phyloP scores from a whole-genome alignment of 2,329 filamentous ascomycete genomes.

The Ceratocystis diversiconidia region DNA sequence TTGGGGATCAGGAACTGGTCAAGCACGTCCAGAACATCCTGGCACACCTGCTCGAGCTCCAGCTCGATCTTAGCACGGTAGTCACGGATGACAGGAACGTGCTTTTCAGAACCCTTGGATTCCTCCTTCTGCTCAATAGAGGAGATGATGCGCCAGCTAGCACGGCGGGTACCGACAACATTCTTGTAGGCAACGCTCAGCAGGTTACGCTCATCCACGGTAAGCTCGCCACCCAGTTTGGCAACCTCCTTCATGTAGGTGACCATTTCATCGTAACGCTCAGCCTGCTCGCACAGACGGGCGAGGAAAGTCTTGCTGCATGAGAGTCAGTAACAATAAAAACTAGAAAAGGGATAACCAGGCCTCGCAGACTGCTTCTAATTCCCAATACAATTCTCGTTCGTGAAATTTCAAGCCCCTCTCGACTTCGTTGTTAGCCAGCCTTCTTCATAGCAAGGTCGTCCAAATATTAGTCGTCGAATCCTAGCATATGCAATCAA shows the following conservation, averaged over 20 bases:
- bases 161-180: conserved; percentile 93
- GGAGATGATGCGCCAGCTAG: conserved; percentile 98
- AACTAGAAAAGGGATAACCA: not conserved
- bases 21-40: conserved; percentile 91
- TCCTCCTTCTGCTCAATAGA: conserved; percentile 99
- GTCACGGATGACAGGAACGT: conserved; percentile 84
- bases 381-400: not conserved
- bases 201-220: conserved; percentile 96
- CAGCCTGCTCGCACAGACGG: conserved; percentile 98
- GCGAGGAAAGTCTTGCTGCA: conserved; percentile 98
- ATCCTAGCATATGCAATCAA: not conserved
- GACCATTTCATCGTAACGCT: conserved; percentile 99
- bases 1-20: conserved; percentile 89
- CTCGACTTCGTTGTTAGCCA: not conserved
- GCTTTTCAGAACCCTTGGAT: conserved; percentile 93
- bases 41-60: conserved; percentile 94
- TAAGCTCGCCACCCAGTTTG: conserved; percentile 67
- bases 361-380: no score
- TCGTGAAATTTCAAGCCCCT: not conserved
- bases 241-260: conserved; percentile 99
- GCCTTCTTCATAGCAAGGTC: not conserved
- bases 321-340: conserved; percentile 12
- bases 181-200: conserved; percentile 99
- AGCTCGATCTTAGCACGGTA: conserved; percentile 98
- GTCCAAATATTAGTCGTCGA: not conserved